Conservation (phyloP, 2,329 filamentous ascomycete genomes). For the Exophiala alcalophila region DNA sequence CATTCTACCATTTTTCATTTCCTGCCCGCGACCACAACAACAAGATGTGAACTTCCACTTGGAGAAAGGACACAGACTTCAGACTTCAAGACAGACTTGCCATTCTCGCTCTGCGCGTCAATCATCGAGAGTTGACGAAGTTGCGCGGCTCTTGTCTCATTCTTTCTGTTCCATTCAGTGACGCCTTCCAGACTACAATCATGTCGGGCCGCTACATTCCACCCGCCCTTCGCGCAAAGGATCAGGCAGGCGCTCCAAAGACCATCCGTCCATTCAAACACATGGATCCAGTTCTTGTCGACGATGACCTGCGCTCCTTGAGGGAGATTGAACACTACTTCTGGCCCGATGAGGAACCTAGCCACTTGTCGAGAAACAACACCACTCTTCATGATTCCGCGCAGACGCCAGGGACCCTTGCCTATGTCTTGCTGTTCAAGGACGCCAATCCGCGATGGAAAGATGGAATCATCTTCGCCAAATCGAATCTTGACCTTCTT, state of each 20-base stretch:
- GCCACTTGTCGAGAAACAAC: neutral
- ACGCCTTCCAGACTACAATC: too few relatives aligned
- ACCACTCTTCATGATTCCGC: conserved; percentile 24
- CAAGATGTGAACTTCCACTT: too few relatives aligned
- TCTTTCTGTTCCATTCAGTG: too few relatives aligned
- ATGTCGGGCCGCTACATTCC: conserved; percentile 11
- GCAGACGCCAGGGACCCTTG: conserved; percentile 10
- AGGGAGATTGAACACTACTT: conserved; percentile 9
- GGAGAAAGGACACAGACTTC: too few relatives aligned
- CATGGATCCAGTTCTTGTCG: neutral
- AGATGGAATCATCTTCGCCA: conserved; percentile 19
- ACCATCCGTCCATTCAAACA: too few relatives aligned
- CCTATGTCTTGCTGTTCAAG: conserved; percentile 24
- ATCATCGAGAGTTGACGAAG: too few relatives aligned
- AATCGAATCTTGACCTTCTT: conserved; percentile 21
- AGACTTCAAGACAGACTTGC: too few relatives aligned
- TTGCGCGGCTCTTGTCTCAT: too few relatives aligned
- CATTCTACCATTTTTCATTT: too few relatives aligned
- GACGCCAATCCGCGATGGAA: conserved; percentile 24
- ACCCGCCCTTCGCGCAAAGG: neutral
- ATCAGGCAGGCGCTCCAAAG: neutral
- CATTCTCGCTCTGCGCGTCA: too few relatives aligned
- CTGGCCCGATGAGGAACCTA: conserved; percentile 7
- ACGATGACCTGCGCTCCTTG: neutral
- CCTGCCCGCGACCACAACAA: too few relatives aligned